phyloP scores from a whole-genome alignment of 345 rosid species.

The Populus davidiana region DNA sequence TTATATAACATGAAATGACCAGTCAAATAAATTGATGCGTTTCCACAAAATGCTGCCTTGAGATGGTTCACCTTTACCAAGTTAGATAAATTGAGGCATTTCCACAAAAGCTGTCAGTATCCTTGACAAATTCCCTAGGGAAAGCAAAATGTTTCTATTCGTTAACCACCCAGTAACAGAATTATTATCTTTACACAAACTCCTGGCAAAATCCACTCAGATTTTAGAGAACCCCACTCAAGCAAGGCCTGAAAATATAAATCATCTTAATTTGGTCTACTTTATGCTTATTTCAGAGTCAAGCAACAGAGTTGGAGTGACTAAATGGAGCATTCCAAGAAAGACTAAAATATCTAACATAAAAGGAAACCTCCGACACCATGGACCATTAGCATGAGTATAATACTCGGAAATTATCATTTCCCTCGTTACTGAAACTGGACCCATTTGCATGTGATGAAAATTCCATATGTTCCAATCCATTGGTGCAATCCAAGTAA shows the following conservation, averaged over 20 bases:
- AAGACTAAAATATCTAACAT: not conserved
- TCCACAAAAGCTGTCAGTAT: not conserved
- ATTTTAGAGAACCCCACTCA: not conserved
- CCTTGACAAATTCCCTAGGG: not conserved
- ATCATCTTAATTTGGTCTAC: not conserved
- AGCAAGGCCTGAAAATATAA: not conserved
- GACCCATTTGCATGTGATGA: not conserved
- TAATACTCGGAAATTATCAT: not conserved
- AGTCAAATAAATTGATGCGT: not conserved
- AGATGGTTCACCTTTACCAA: not conserved
- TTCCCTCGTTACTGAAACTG: not conserved
- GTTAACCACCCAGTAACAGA: not conserved
- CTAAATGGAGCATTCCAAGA: not conserved
- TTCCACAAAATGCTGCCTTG: not conserved
- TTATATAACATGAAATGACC: not conserved
- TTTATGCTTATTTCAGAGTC: not conserved
- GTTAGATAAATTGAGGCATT: not conserved
- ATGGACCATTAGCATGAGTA: not conserved
- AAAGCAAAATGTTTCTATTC: not conserved
- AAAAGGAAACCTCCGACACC: not conserved
- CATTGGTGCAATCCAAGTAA: not conserved
- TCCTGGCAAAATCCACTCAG: not conserved
- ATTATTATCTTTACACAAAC: not conserved
- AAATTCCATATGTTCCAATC: not conserved
- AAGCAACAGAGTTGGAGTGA: not conserved